Base-by-base conservation (phyloP, 257 asterid species). In the Perilla frutescens region DNA sequence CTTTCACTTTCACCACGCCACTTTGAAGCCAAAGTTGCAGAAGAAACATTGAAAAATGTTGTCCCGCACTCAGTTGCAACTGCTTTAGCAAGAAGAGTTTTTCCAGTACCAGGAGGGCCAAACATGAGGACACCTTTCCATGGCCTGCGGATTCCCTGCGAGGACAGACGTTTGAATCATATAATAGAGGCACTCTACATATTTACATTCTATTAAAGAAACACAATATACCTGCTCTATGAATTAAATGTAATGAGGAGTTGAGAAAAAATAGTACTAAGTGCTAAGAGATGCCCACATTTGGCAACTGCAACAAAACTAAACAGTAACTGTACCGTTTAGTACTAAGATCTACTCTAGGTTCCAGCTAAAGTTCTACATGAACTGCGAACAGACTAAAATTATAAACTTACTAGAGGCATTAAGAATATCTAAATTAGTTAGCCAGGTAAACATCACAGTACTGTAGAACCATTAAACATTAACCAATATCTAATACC, bases 1-100 rank as follows among this genome's bases (percentile, higher is more conserved):
- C 99, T 84, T 67, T 92, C 99, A 83, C 99, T 92, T 79, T 95
- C 99, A 44, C 99, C 99, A 71, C 98, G 99, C 99, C 98, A 95
- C 79, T 95, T 95, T 59, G 99, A 95, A 77, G 99, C 99, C 90
- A 95, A 76, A 14, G 99, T 95, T 40, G 99, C 98, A 72, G 99
- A 95, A 79, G 99, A 95, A 81, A 95, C 97, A 60, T 95, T 95
- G 78, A 95, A 95, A 80, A 95, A 95, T 11, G 99, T 92, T 4
- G 99, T 95, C 71, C 99, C 99, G 41, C 99, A 95, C 86, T 95
- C 99, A 6, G 99, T 95, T 62, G 99, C 99, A 50, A 92, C 98
- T 48, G 99, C 99, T 88, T 95, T 95, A 47, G 99, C 99, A 71
- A 95, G 90, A 74, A 95, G 99, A 41, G 99, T 95, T 86, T 95